Base-by-base conservation (phyloP, 2,329 filamentous ascomycete species). In the Pseudogymnoascus sp. region DNA sequence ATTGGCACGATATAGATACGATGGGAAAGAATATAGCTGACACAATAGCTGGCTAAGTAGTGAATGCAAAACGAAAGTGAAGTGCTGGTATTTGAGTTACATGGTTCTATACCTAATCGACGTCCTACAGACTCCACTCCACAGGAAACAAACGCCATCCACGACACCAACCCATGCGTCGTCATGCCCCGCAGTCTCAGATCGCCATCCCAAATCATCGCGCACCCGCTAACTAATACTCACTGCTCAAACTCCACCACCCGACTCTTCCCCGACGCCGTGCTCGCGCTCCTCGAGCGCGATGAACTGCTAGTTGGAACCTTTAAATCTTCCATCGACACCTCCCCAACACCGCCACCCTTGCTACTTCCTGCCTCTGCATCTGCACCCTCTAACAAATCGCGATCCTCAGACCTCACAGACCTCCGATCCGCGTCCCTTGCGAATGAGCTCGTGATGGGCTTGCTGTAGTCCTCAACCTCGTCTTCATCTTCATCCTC, bases 311-410 rank as follows among this genome's bases (percentile, higher is more conserved):
- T 63, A 64, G 66, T 59, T 62, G 67, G 62, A 62, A 66, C 38
- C 7, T 43, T 66, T 50, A 68, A 57, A 18, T 59, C 39, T 22
- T 35, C 37, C 33, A 64, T 39, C 50, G 63, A 65, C 6, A 67
- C 57, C 37, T 65, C 62, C 20, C 43, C 64, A 14, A 64, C 58
- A 18, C 62, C 64, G n/a, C 71, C 67, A 65, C 68, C 70, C 70
- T 66, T 71, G 7, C 68, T 67, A 63, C 69, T 71, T 28, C 82
- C 82, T 0, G 88, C 85, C 66, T 85, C 83, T 2, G 85, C 89
- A 70, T 93, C 89, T 1, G 86, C 87, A 0, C 88, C 89, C 66
- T 89, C 87, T 12, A 92, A 74, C 12, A 92, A 73, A 71, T 90
- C 88, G 60, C 85, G 77, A 72, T 91, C 88, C 57, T 82, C 81